phyloP scores from a whole-genome alignment of 352 stramenopile genomes.

The Phytopythium boreale region DNA sequence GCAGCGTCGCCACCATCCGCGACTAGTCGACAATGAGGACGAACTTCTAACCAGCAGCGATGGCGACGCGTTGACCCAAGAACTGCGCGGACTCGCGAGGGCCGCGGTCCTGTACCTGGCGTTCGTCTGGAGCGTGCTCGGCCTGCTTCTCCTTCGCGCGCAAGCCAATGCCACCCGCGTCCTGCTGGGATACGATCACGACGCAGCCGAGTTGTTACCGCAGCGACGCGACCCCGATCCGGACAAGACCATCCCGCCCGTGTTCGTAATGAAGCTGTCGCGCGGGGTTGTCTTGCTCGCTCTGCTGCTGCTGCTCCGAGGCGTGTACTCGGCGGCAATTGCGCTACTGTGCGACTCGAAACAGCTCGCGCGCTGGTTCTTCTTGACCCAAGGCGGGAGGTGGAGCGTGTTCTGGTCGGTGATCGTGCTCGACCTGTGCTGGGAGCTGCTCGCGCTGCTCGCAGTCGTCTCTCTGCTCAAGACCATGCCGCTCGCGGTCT shows the following conservation, averaged over 20 bases:
- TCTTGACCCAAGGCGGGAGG: background rate
- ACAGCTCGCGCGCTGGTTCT: slow-evolving; percentile 5
- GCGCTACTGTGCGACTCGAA: background rate
- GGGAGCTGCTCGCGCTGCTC: slow-evolving; percentile 5
- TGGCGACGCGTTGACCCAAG: background rate
- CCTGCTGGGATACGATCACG: slow-evolving; percentile 16
- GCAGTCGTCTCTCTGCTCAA: slow-evolving; percentile 2
- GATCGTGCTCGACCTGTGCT: slow-evolving; percentile 4
- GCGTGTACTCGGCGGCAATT: background rate
- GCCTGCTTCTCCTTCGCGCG: slow-evolving; percentile 21
- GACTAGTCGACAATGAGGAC: background rate
- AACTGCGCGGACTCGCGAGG: slow-evolving; percentile 14
- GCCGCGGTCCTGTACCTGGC: slow-evolving; percentile 20
- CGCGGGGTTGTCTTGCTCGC: background rate
- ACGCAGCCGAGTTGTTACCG: slow-evolving; percentile 2
- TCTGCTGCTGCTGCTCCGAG: slow-evolving; percentile 3
- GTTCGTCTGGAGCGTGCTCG: slow-evolving; percentile 20
- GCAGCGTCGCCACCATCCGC: background rate
- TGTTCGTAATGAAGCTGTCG: slow-evolving; percentile 5
- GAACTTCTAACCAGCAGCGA: background rate
- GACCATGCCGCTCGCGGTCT: slow-evolving; percentile 7
- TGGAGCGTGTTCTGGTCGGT: slow-evolving; percentile 5
- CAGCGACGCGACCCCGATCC: background rate
- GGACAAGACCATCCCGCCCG: slow-evolving; percentile 1
- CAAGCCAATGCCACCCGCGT: slow-evolving; percentile 15